phyloP scores from a whole-genome alignment of 257 asterid genomes.

The Scutellaria baicalensis region DNA sequence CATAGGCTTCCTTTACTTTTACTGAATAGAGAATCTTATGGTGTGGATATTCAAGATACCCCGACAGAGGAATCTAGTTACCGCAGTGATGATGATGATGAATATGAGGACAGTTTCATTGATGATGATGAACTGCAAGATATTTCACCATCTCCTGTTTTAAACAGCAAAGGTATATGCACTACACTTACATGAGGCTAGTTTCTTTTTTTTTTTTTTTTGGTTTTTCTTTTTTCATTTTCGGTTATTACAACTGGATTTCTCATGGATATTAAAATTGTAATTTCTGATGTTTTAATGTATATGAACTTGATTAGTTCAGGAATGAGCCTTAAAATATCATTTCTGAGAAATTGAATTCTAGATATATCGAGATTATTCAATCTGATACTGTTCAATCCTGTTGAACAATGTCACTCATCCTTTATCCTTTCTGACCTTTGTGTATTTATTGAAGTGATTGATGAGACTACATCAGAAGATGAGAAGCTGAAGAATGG shows the following conservation, averaged over 20 bases:
- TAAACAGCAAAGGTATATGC: conserved; percentile 39
- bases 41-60: conserved; percentile 60
- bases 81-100: conserved; percentile 45
- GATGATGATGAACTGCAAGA: conserved; percentile 40
- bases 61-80: conserved; percentile 43
- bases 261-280: neutral
- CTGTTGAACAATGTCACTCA: neutral
- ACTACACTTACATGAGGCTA: neutral
- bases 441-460: conserved; percentile 17
- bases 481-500: conserved; percentile 17
- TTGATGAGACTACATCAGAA: conserved; percentile 21
- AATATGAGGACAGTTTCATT: conserved; percentile 73
- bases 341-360: neutral
- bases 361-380: neutral
- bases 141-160: conserved; percentile 34
- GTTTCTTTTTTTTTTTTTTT: neutral
- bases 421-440: neutral
- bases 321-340: neutral
- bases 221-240: neutral
- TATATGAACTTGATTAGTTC: neutral
- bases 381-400: neutral
- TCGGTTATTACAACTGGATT: neutral
- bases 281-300: neutral
- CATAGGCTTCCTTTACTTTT: conserved; percentile 33
- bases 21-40: conserved; percentile 50